phyloP scores from a whole-genome alignment of 345 rosid species.

The Dimocarpus longan region DNA sequence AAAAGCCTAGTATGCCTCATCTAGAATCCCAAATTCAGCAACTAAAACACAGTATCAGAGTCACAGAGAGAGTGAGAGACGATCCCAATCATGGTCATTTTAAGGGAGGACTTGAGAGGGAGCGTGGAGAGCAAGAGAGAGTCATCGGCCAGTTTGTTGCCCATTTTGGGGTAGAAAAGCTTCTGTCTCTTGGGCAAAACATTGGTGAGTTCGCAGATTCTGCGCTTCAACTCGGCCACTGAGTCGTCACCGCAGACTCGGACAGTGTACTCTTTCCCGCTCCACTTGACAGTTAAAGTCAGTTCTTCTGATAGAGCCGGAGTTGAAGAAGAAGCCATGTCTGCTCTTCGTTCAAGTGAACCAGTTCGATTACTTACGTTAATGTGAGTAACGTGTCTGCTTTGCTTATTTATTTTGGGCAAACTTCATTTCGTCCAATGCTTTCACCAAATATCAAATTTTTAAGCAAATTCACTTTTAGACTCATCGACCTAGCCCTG shows the following conservation, averaged over 20 bases:
- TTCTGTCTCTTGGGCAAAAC: constrained; percentile 94
- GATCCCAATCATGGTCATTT: constrained; percentile 98
- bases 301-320: constrained; percentile 62
- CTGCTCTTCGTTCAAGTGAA: not conserved
- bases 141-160: constrained; percentile 82
- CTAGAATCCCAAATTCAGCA: not conserved
- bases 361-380: too few relatives aligned
- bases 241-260: constrained; percentile 89
- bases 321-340: constrained; percentile 19
- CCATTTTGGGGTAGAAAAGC: constrained; percentile 92
- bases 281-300: constrained; percentile 83
- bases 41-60: not conserved
- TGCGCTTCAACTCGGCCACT: constrained; percentile 87
- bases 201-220: constrained; percentile 79
- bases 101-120: constrained; percentile 80
- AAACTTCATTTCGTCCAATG: too few relatives aligned
- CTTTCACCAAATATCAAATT: too few relatives aligned
- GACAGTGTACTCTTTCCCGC: constrained; percentile 85
- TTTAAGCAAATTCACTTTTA: too few relatives aligned
- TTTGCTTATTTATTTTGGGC: too few relatives aligned
- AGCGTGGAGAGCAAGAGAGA: constrained; percentile 67
- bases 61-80: constrained; percentile 5
- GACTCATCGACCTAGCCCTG: too few relatives aligned
- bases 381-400: too few relatives aligned
- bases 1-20: not conserved